Evolutionary conservation across 2,329 filamentous ascomycete species (phyloP).

Genomic region (Hymenoscyphus salicellus): DNA sequence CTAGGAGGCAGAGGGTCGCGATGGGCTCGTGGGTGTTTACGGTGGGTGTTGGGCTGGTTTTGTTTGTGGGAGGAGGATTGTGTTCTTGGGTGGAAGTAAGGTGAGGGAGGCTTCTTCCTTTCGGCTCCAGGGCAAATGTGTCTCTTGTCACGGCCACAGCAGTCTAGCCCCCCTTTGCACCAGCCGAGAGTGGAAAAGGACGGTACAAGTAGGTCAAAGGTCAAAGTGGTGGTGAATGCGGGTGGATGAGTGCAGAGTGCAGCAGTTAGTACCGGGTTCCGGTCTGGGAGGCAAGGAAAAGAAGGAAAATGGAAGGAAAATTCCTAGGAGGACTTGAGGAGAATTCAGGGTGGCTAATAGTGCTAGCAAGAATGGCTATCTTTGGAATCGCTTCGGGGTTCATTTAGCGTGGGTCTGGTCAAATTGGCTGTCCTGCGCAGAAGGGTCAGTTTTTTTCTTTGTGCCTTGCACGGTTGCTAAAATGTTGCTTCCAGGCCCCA

Average conservation of each 20-base stretch:
- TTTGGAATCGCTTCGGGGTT: not conserved
- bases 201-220: not conserved
- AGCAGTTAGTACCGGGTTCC: not conserved
- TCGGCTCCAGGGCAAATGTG: not conserved
- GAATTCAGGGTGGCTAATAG: too few species aligned
- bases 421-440: too few species aligned
- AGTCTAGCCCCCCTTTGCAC: not conserved
- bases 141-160: not conserved
- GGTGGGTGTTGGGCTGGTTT: not conserved
- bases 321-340: not conserved
- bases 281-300: not conserved
- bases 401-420: not conserved
- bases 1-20: not conserved
- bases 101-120: not conserved
- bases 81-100: not conserved
- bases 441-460: too few species aligned
- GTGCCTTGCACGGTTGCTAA: too few species aligned
- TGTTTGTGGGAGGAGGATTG: not conserved
- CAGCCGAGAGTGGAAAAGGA: not conserved
- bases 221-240: conserved; percentile 2
- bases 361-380: not conserved
- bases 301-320: not conserved
- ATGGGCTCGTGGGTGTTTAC: not conserved
- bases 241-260: not conserved
- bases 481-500: not conserved